phyloP scores from a whole-genome alignment of 2,329 filamentous ascomycete species.

The Penicillium sp. region DNA sequence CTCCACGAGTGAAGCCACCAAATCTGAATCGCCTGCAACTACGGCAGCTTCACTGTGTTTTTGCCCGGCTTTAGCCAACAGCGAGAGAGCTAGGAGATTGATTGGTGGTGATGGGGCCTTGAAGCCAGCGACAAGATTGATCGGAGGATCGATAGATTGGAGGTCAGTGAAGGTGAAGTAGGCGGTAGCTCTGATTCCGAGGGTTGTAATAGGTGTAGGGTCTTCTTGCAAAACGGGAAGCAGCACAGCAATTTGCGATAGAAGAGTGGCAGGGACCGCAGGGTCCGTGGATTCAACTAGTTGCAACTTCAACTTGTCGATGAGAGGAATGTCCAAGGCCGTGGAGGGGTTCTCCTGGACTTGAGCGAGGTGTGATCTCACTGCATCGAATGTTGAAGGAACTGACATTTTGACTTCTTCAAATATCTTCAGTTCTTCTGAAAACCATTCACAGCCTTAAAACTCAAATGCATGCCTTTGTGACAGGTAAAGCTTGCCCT shows the following conservation, averaged over 20 bases:
- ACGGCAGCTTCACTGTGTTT: slow-evolving; percentile 57
- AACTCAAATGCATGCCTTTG: not conserved
- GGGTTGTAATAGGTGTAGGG: slow-evolving; percentile 54
- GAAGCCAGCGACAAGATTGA: slow-evolving; percentile 58
- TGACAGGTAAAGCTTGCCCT: not conserved
- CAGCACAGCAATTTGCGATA: slow-evolving; percentile 51
- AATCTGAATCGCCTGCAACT: slow-evolving; percentile 56
- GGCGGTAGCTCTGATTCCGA: slow-evolving; percentile 52
- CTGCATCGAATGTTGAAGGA: slow-evolving; percentile 36
- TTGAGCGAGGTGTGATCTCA: slow-evolving; percentile 46
- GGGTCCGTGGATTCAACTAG: slow-evolving; percentile 38
- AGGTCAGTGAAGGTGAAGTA: slow-evolving; percentile 54
- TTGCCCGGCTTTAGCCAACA: slow-evolving; percentile 57
- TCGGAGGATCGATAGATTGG: slow-evolving; percentile 47
- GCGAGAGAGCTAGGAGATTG: slow-evolving; percentile 56
- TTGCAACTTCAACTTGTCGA: slow-evolving; percentile 53
- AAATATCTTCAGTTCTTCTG: not conserved
- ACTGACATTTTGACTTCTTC: slow-evolving; percentile 30
- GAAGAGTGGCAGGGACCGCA: slow-evolving; percentile 39
- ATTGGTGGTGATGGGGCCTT: slow-evolving; percentile 52
- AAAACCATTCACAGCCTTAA: not conserved
- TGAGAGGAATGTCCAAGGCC: slow-evolving; percentile 48
- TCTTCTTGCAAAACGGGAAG: slow-evolving; percentile 58
- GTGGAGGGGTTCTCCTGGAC: slow-evolving; percentile 48
- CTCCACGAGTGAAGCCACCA: slow-evolving; percentile 56